phyloP scores from a whole-genome alignment of 2,329 filamentous ascomycete genomes.

The Xylaria sp. region DNA sequence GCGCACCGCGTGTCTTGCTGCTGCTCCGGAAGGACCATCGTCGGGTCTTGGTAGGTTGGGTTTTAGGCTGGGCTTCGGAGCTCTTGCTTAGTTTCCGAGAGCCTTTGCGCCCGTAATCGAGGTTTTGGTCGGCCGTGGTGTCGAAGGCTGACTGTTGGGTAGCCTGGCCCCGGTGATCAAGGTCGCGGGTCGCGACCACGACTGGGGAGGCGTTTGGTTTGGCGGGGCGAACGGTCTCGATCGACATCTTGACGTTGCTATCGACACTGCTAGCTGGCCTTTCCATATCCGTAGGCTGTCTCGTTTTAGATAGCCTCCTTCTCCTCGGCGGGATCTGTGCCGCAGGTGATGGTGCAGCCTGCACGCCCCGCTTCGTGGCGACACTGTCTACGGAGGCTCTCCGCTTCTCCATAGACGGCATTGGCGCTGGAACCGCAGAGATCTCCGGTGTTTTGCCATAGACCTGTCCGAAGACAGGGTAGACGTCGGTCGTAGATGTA shows the following conservation, averaged over 20 bases:
- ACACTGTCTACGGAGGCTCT: neutral
- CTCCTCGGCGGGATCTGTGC: slow-evolving; percentile 7
- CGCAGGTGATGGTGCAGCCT: neutral
- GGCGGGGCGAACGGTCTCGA: slow-evolving; percentile 10
- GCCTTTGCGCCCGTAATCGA: slow-evolving; percentile 1
- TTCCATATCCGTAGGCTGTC: slow-evolving; percentile 9
- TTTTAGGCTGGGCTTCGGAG: slow-evolving; percentile 1
- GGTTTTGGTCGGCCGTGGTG: neutral
- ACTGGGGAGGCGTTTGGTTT: slow-evolving; percentile 8
- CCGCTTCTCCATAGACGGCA: neutral
- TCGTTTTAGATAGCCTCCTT: slow-evolving; percentile 30
- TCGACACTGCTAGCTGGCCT: slow-evolving; percentile 5
- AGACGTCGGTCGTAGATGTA: slow-evolving; percentile 15
- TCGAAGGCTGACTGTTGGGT: slow-evolving; percentile 2
- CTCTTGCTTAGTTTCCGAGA: slow-evolving; percentile 13
- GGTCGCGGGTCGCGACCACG: slow-evolving; percentile 9
- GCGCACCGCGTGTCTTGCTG: slow-evolving; percentile 2
- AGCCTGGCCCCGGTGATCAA: slow-evolving; percentile 8
- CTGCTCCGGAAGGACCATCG: slow-evolving; percentile 5
- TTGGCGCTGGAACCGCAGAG: neutral
- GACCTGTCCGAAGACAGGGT: neutral
- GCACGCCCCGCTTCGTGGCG: neutral
- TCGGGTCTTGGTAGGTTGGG: neutral
- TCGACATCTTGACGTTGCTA: slow-evolving; percentile 5
- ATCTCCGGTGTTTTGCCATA: neutral